phyloP scores from a whole-genome alignment of 2,329 filamentous ascomycete genomes.

The Dactylonectria macrodidyma region DNA sequence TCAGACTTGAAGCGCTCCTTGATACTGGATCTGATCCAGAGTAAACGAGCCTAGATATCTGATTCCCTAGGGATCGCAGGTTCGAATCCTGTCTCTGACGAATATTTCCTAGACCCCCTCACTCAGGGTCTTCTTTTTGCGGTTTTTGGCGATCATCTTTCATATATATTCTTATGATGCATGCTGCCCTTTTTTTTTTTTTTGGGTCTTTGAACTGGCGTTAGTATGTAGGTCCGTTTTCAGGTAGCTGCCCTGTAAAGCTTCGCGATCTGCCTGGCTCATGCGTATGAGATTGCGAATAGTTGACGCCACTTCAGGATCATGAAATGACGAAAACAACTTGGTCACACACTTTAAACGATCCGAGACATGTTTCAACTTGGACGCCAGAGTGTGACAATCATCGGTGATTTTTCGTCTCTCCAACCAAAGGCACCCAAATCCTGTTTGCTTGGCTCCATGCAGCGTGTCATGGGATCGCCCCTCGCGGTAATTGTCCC shows the following conservation, averaged over 20 bases:
- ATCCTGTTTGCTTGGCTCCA: neutral
- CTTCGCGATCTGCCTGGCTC: neutral
- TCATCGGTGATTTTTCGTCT: neutral
- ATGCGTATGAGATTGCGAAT: neutral
- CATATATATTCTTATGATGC: neutral
- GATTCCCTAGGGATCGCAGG: slow-evolving; percentile 17
- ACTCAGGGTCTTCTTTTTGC: slow-evolving; percentile 4
- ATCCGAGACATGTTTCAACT: neutral
- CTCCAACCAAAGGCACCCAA: neutral
- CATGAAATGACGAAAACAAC: neutral
- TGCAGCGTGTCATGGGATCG: slow-evolving; percentile 29
- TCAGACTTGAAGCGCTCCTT: slow-evolving; percentile 14
- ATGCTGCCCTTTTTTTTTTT: neutral
- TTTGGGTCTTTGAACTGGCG: neutral
- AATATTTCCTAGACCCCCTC: neutral
- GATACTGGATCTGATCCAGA: neutral
- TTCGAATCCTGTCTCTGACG: slow-evolving; percentile 14
- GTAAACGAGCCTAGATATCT: slow-evolving; percentile 13
- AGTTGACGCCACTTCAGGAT: too few species aligned
- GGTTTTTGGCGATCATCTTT: neutral
- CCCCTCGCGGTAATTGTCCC: slow-evolving; percentile 29
- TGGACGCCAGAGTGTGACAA: neutral
- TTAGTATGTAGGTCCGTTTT: too few species aligned
- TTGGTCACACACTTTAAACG: neutral
- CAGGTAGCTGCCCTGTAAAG: too few species aligned